A percentile compares a stretch with the other conserved stretches of the same genome.
These are phyloP conservation scores for Phytophthora meadii DNA, from an alignment of 352 stramenopile genomes.

Conservation along the genomic window DNA sequence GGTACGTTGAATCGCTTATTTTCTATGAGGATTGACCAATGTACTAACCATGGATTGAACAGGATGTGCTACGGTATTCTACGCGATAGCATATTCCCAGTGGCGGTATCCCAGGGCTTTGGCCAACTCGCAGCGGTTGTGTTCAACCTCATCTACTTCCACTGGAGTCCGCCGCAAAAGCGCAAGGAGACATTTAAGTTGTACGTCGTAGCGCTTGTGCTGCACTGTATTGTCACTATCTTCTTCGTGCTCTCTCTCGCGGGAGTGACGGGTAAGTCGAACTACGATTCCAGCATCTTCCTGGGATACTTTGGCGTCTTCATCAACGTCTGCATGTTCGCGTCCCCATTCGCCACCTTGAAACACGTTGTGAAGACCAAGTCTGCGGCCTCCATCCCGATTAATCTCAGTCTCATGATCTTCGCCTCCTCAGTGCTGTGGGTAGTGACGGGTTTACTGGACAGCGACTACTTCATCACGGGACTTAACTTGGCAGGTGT, in stretches of 20 bases:
- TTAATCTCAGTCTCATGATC: slow-evolving; percentile 57
- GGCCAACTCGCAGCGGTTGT: slow-evolving; percentile 15
- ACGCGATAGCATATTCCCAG: slow-evolving; percentile 30
- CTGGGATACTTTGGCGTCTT: slow-evolving; percentile 29
- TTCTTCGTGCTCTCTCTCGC: slow-evolving; percentile 44
- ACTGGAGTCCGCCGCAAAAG: slow-evolving; percentile 4
- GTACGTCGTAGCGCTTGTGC: slow-evolving; percentile 1
- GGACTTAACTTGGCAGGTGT: slow-evolving; percentile 47
- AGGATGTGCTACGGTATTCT: slow-evolving; percentile 37
- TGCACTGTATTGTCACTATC: slow-evolving; percentile 29
- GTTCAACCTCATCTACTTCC: slow-evolving; percentile 36
- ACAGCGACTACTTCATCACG: slow-evolving; percentile 51
- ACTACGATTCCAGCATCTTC: slow-evolving; percentile 11
- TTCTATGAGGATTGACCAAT: not conserved
- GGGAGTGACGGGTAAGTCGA: slow-evolving; percentile 33
- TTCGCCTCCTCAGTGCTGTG: slow-evolving; percentile 56
- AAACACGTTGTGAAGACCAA: slow-evolving; percentile 49
- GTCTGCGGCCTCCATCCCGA: slow-evolving; percentile 50
- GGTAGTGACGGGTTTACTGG: slow-evolving; percentile 50
- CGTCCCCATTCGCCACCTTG: slow-evolving; percentile 54
- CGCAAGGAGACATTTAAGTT: slow-evolving; percentile 14
- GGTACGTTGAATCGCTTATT: slow-evolving; percentile 14
- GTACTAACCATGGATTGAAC: not conserved
- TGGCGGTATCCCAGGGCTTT: slow-evolving; percentile 28
- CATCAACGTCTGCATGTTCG: slow-evolving; percentile 52